Percentiles rank a stretch among this genome's conserved stretches.
Conservation (phyloP, 192 early-diverging fungal species). For the Lunasporangiospora selenospora region DNA sequence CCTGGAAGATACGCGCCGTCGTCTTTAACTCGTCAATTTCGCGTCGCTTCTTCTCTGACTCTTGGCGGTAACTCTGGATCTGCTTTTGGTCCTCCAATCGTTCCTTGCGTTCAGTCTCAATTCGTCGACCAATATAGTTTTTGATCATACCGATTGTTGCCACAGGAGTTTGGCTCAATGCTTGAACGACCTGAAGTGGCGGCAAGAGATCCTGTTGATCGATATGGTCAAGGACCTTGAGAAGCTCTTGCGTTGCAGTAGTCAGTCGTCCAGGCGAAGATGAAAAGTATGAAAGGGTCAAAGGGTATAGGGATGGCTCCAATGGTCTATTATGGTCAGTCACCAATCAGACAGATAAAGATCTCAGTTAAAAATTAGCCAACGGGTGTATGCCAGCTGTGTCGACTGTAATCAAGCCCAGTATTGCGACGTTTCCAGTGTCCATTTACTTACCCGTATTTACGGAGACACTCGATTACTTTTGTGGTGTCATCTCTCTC, state of each 20-base stretch:
- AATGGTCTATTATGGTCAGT: constrained; percentile 58
- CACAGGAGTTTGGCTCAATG: constrained; percentile 76
- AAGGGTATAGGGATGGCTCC: constrained; percentile 72
- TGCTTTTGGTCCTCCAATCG: constrained; percentile 71
- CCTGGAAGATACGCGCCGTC: constrained; percentile 75
- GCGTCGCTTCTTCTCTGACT: constrained; percentile 75
- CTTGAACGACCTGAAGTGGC: constrained; percentile 90
- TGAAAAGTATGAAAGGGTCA: constrained; percentile 76
- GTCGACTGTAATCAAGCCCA: no score
- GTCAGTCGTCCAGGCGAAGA: constrained; percentile 67
- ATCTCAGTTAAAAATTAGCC: no score
- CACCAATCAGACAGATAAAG: no score
- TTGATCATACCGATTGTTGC: constrained; percentile 90
- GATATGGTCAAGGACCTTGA: constrained; percentile 82
- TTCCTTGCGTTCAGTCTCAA: constrained; percentile 74
- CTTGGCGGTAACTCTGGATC: constrained; percentile 79
- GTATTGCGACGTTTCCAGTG: no score
- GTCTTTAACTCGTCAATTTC: constrained; percentile 87
- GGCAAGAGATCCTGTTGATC: constrained; percentile 86
- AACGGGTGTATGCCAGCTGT: no score
- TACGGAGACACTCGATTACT: constrained; percentile 66
- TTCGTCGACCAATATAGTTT: constrained; percentile 80
- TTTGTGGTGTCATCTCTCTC: constrained; percentile 69
- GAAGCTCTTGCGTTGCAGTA: constrained; percentile 61
- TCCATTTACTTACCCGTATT: constrained; percentile 68